Conservation (phyloP, 2,329 filamentous ascomycete species). For the Fusarium tricinctum region DNA sequence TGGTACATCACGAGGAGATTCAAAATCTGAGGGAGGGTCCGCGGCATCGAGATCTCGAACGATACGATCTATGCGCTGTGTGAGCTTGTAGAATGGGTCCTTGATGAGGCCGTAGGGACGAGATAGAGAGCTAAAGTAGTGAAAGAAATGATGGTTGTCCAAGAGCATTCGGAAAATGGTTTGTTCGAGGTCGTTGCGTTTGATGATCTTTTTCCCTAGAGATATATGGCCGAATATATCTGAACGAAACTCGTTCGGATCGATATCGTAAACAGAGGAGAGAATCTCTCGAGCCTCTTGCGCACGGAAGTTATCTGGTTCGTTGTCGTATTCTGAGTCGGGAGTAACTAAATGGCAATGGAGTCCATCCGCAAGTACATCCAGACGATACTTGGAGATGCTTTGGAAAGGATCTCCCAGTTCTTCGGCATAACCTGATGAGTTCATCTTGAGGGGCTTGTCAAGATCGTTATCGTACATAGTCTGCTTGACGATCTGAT, state of each 20-base stretch:
- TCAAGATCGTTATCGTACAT: conserved; percentile 57
- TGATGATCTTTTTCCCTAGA: conserved; percentile 55
- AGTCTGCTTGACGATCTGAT: conserved; percentile 65
- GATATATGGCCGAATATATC: conserved; percentile 59
- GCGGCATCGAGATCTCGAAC: conserved; percentile 58
- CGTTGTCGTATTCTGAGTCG: conserved; percentile 50
- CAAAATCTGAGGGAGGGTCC: conserved; percentile 15
- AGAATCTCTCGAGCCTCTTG: conserved; percentile 67
- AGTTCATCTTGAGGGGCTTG: conserved; percentile 59
- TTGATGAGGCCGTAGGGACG: conserved; percentile 60
- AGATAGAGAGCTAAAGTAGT: conserved; percentile 64
- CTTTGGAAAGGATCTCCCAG: conserved; percentile 63
- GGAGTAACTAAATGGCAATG: conserved; percentile 61
- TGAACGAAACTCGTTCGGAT: conserved; percentile 60
- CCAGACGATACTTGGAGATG: conserved; percentile 66
- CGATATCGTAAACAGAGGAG: conserved; percentile 58
- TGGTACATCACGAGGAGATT: conserved; percentile 57
- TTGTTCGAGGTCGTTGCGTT: conserved; percentile 62
- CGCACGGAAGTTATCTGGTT: conserved; percentile 57
- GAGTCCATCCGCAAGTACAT: conserved; percentile 66
- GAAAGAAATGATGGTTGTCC: conserved; percentile 67
- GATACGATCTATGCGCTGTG: conserved; percentile 63
- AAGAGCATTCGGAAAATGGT: conserved; percentile 68
- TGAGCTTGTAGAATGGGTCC: conserved; percentile 64
- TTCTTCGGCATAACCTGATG: conserved; percentile 60